These are phyloP conservation scores for Vaccinium darrowii DNA, from an alignment of 148 eudicot species.

Conservation along the genomic window DNA sequence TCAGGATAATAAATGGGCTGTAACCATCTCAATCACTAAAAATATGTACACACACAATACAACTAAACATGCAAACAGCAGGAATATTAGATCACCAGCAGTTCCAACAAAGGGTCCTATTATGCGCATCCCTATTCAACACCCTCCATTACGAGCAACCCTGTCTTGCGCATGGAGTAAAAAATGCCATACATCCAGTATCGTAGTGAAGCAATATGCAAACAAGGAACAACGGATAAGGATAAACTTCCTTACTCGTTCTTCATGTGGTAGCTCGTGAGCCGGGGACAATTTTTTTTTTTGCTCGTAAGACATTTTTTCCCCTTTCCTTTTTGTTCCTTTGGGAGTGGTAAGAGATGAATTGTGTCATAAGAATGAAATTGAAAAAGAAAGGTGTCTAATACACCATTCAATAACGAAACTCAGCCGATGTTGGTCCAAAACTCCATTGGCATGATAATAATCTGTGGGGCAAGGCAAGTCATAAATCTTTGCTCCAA, in stretches of 20 bases:
- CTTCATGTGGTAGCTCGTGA: background rate
- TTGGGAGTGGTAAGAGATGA: background rate
- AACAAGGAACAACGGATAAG: background rate
- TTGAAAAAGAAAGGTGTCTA: background rate
- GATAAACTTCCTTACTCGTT: background rate
- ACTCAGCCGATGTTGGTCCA: background rate
- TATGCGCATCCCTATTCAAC: no score
- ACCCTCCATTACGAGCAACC: background rate
- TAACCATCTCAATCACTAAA: background rate
- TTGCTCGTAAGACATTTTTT: background rate
- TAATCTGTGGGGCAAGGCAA: background rate
- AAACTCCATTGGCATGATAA: background rate
- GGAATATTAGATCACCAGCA: background rate
- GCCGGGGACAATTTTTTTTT: background rate
- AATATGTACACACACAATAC: background rate
- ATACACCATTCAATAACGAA: background rate
- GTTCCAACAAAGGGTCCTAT: background rate
- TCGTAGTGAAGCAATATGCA: background rate
- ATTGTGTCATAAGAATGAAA: background rate
- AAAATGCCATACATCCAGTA: background rate
- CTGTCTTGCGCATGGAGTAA: background rate
- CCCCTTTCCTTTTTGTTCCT: background rate
- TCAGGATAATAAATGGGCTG: background rate
- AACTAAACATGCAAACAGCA: background rate
- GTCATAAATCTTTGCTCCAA: background rate